Evolutionary conservation across 805 yeast genomes (phyloP).

Genomic region (Hanseniaspora mollemarum): DNA sequence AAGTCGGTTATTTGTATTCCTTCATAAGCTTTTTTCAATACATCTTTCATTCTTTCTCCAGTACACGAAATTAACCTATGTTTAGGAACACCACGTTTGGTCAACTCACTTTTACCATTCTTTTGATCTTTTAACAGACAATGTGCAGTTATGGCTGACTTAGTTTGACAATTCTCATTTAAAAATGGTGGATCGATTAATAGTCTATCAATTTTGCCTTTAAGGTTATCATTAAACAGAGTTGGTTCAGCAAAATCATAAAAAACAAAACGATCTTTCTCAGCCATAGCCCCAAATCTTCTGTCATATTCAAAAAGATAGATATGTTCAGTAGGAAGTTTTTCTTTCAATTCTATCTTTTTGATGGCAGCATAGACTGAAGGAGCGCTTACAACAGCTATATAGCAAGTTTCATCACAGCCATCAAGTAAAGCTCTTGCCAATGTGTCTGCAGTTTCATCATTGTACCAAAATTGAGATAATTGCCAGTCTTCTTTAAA

Average conservation of each 20-base stretch:
- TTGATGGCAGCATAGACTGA: slow-evolving; percentile 78
- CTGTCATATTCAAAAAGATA: slow-evolving; percentile 69
- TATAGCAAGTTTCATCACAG: slow-evolving; percentile 57
- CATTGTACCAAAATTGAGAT: slow-evolving; percentile 84
- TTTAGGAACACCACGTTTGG: slow-evolving; percentile 33
- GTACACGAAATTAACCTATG: slow-evolving; percentile 63
- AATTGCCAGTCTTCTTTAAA: slow-evolving; percentile 91
- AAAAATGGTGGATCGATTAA: slow-evolving; percentile 83
- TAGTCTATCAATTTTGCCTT: slow-evolving; percentile 55
- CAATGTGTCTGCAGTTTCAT: slow-evolving; percentile 54
- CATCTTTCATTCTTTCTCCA: slow-evolving; percentile 72
- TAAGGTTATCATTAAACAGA: slow-evolving; percentile 44
- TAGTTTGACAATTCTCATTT: slow-evolving; percentile 68
- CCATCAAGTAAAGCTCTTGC: slow-evolving; percentile 67
- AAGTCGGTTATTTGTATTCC: slow-evolving; percentile 54
- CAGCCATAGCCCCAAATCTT: slow-evolving; percentile 65
- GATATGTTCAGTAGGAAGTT: slow-evolving; percentile 55
- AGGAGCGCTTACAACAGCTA: slow-evolving; percentile 79
- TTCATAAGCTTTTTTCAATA: slow-evolving; percentile 54
- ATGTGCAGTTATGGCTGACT: slow-evolving; percentile 54
- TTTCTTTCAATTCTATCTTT: slow-evolving; percentile 36
- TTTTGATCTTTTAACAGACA: slow-evolving; percentile 39
- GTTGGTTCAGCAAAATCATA: slow-evolving; percentile 70
- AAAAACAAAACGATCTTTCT: slow-evolving; percentile 49
- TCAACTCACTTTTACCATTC: slow-evolving; percentile 22